Conservation (phyloP, 2,329 filamentous ascomycete species). For the Pseudogymnoascus sp. region DNA sequence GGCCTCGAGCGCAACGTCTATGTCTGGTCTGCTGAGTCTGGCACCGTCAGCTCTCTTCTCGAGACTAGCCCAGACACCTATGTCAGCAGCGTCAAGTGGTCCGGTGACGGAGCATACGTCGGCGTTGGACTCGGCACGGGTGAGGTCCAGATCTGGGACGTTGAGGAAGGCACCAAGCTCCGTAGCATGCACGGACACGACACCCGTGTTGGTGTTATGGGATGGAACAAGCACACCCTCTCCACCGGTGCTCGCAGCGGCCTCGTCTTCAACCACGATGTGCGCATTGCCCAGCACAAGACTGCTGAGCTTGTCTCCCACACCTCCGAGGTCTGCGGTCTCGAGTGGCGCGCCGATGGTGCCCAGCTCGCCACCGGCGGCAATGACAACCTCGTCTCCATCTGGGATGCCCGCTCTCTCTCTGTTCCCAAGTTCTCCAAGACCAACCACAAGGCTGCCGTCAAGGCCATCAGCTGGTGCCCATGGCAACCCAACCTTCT, state of each 20-base stretch:
- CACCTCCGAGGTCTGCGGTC: slow-evolving; percentile 93
- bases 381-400: slow-evolving; percentile 97
- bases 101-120: slow-evolving; percentile 91
- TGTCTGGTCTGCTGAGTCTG: slow-evolving; percentile 95
- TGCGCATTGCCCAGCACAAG: slow-evolving; percentile 96
- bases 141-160: slow-evolving; percentile 99
- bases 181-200: slow-evolving; percentile 98
- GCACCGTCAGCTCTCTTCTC: slow-evolving; percentile 77
- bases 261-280: slow-evolving; percentile 96
- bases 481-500: slow-evolving; percentile 97
- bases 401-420: slow-evolving; percentile 95
- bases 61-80: slow-evolving; percentile 89
- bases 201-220: slow-evolving; percentile 93
- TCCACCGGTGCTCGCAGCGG: slow-evolving; percentile 92
- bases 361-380: slow-evolving; percentile 94
- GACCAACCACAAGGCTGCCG: slow-evolving; percentile 97
- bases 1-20: slow-evolving; percentile 96
- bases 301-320: slow-evolving; percentile 93
- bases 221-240: slow-evolving; percentile 97
- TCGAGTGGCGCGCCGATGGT: slow-evolving; percentile 95
- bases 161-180: slow-evolving; percentile 87
- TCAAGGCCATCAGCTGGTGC: slow-evolving; percentile 98
- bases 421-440: slow-evolving; percentile 97
- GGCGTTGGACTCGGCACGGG: slow-evolving; percentile 89
- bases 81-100: slow-evolving; percentile 98